These are phyloP conservation scores for Seiridium cupressi DNA, from an alignment of 2,329 filamentous ascomycete species.

Conservation along the genomic window DNA sequence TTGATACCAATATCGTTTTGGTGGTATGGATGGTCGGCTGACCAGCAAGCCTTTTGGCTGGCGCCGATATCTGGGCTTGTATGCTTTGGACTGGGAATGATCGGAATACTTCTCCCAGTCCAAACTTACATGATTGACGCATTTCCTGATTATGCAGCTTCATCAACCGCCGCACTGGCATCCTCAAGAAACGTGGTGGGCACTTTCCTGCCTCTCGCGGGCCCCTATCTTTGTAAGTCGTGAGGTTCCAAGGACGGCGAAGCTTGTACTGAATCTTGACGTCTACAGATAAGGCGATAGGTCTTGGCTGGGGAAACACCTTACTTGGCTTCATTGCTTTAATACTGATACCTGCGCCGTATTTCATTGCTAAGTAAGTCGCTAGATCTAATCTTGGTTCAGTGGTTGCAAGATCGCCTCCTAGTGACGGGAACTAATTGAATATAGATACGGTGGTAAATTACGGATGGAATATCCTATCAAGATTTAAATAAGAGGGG, in stretches of 20 bases:
- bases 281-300: conserved; percentile 9
- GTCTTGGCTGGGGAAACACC: conserved; percentile 13
- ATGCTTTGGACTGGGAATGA: conserved; percentile 11
- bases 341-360: conserved; percentile 11
- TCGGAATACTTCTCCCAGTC: conserved; percentile 12
- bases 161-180: conserved; percentile 11
- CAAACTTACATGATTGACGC: conserved; percentile 15
- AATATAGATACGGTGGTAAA: neutral
- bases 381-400: no score
- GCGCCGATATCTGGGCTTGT: conserved; percentile 11
- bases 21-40: conserved; percentile 12
- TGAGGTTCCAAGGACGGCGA: neutral
- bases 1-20: conserved; percentile 12
- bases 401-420: neutral
- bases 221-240: conserved; percentile 11
- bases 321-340: conserved; percentile 11
- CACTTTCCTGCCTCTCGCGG: conserved; percentile 13
- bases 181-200: conserved; percentile 11
- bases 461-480: neutral
- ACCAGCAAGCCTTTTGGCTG: conserved; percentile 12
- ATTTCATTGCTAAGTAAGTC: conserved; percentile 12
- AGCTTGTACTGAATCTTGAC: neutral
- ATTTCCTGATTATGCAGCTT: conserved; percentile 13
- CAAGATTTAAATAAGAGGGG: neutral
- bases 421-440: neutral